Evolutionary conservation across 495 filamentous ascomycete species (phyloP), one percentile per base, ranked within the genome.

Genomic region (Neurospora sp.): DNA sequence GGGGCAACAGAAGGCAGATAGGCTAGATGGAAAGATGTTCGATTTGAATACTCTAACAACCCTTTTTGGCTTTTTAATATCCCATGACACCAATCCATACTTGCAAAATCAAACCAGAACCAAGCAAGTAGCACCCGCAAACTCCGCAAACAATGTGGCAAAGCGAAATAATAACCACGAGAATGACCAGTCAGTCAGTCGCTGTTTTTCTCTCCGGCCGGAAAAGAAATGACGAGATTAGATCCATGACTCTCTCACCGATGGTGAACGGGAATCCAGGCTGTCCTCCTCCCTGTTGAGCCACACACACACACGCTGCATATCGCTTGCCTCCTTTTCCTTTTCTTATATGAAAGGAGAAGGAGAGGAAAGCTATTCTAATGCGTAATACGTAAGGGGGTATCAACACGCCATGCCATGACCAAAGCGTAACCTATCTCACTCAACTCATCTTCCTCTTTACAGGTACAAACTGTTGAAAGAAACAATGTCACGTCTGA

Each of bases 401-500:
- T 66, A 66, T 66, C 54, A 35, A 35, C 54, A 66, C 54, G 54
- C 27, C 54, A 31, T 31, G 54, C 23, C 54, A 62, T 16, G 54
- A 62, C 12, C 54, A 16, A 66, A 66, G 54, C 27, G 35, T 66
- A 66, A 18, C 27, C 54, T 9, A 66, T 66, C 0, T 31, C 54
- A 70, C 37, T 38, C 48, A 38, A 18, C 23, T 8, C 69, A 18
- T 37, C 69, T 38, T 5, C 20, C 40, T 18, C 5, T n/a, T 78
- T 82, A 97, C 81, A 98, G 84, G 79, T 98, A 98, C 77, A 98
- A 82, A 72, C 91, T 93, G 85, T 97, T 94, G 76, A 94, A 94
- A 70, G 94, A 93, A 72, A 98, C 94, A 80, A 98, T 94, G 79
- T 97, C 94, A 77, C 96, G 86, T 83, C 90, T 89, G 23, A 98